Evolutionary conservation across 2,329 filamentous ascomycete species (phyloP).

Genomic region (Penicillium fuscoglaucum): DNA sequence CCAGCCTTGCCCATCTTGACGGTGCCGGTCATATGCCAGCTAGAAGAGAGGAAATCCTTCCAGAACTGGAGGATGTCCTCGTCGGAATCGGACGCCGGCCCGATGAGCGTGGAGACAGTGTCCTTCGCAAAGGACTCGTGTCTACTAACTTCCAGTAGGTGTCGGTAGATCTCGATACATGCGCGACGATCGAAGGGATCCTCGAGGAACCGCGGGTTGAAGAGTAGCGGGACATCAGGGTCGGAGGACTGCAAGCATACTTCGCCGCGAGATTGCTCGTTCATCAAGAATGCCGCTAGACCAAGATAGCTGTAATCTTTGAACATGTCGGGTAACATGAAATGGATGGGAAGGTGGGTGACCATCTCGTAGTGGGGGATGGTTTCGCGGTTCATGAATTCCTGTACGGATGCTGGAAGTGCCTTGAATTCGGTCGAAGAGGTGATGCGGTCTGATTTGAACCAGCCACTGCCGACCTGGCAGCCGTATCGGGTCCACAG

Average conservation of each 20-base stretch:
- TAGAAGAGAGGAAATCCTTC: constrained; percentile 47
- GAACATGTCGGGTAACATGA: constrained; percentile 41
- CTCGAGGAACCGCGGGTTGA: constrained; percentile 55
- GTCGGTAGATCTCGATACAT: constrained; percentile 52
- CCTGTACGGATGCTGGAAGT: constrained; percentile 48
- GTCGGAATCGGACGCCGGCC: constrained; percentile 51
- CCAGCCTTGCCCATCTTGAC: constrained; percentile 56
- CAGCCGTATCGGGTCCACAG: constrained; percentile 36
- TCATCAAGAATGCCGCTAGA: constrained; percentile 52
- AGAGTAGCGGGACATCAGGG: constrained; percentile 51
- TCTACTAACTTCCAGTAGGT: constrained; percentile 45
- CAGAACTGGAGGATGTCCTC: constrained; percentile 55
- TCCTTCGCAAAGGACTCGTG: constrained; percentile 49
- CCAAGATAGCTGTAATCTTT: constrained; percentile 46
- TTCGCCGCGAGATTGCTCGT: constrained; percentile 55
- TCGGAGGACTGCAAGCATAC: constrained; percentile 56
- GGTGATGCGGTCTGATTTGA: constrained; percentile 46
- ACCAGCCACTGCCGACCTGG: constrained; percentile 39
- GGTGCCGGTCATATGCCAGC: constrained; percentile 60
- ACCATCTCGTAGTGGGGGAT: constrained; percentile 60
- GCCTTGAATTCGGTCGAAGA: constrained; percentile 52
- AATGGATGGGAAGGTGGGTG: constrained; percentile 50
- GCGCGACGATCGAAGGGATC: constrained; percentile 57
- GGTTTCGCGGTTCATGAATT: constrained; percentile 50
- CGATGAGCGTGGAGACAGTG: constrained; percentile 44